Percentiles rank a stretch among this genome's conserved stretches.
These are phyloP conservation scores for Tolypocladium album DNA, from an alignment of 2,329 filamentous ascomycete species.

Conservation along the genomic window DNA sequence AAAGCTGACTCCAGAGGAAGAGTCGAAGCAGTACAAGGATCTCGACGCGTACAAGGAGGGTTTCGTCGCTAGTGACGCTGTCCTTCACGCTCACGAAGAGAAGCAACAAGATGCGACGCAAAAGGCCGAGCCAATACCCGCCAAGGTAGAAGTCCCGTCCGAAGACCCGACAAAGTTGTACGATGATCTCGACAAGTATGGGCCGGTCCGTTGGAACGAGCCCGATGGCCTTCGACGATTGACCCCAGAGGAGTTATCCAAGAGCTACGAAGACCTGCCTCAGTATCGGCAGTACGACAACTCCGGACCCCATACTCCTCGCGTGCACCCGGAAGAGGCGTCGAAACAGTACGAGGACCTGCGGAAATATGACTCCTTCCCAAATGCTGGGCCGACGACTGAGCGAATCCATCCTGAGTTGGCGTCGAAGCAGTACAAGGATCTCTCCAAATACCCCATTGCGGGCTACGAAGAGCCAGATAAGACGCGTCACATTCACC, in stretches of 20 bases:
- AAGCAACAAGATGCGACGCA: constrained; percentile 5
- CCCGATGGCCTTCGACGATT: constrained; percentile 20
- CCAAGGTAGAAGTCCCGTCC: constrained; percentile 12
- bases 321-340: constrained; percentile 20
- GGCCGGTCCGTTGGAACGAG: constrained; percentile 24
- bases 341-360: constrained; percentile 27
- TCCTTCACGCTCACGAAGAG: constrained; percentile 5
- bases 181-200: constrained; percentile 25
- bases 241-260: constrained; percentile 27
- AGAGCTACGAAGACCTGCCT: constrained; percentile 18
- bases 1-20: constrained; percentile 15
- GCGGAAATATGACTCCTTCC: constrained; percentile 17
- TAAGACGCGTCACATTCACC: constrained; percentile 17
- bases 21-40: constrained; percentile 22
- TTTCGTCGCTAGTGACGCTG: constrained; percentile 4
- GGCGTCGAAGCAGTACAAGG: constrained; percentile 21
- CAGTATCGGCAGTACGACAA: constrained; percentile 16
- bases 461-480: constrained; percentile 18
- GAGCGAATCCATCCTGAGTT: constrained; percentile 17
- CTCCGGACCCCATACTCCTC: constrained; percentile 9
- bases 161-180: constrained; percentile 27
- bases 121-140: constrained; percentile 4
- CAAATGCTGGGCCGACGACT: constrained; percentile 11
- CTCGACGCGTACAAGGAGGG: constrained; percentile 18
- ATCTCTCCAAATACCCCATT: constrained; percentile 19